Percentiles rank a stretch among this genome's conserved stretches.
These are phyloP conservation scores for Perkinsus olseni DNA, from an alignment of 169 alveolate species.

Conservation along the genomic window DNA sequence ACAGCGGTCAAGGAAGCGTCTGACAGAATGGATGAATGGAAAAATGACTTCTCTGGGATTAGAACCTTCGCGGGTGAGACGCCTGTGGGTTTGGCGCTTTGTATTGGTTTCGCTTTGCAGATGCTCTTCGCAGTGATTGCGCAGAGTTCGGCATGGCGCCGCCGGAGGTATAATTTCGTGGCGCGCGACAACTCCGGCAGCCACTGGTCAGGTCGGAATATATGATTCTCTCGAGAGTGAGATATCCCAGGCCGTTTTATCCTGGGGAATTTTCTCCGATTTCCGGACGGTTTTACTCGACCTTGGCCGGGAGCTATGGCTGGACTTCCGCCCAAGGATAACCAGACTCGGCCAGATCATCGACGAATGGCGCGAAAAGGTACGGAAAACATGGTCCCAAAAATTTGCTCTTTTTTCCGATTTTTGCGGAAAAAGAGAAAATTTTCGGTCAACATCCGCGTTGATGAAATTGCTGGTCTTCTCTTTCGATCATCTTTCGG, in stretches of 20 bases:
- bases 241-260: conserved; percentile 41
- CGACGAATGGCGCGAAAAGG: conserved; percentile 7
- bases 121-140: neutral
- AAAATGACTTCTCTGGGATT: conserved; percentile 56
- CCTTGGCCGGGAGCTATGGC: conserved; percentile 19
- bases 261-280: conserved; percentile 58
- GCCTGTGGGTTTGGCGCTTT: conserved; percentile 58
- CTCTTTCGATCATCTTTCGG: conserved; percentile 23
- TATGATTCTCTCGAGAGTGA: conserved; percentile 52
- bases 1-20: conserved; percentile 50
- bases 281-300: conserved; percentile 18
- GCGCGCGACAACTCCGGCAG: neutral
- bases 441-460: neutral
- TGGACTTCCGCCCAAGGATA: conserved; percentile 29
- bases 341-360: neutral
- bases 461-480: neutral
- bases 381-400: neutral
- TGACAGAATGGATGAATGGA: conserved; percentile 61
- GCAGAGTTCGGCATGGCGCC: neutral
- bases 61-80: conserved; percentile 43
- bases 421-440: neutral
- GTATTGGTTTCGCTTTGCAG: conserved; percentile 40
- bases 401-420: neutral
- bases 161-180: neutral
- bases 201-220: conserved; percentile 23